phyloP scores from a whole-genome alignment of 2,329 filamentous ascomycete species.

The Scedosporium minutisporum region DNA sequence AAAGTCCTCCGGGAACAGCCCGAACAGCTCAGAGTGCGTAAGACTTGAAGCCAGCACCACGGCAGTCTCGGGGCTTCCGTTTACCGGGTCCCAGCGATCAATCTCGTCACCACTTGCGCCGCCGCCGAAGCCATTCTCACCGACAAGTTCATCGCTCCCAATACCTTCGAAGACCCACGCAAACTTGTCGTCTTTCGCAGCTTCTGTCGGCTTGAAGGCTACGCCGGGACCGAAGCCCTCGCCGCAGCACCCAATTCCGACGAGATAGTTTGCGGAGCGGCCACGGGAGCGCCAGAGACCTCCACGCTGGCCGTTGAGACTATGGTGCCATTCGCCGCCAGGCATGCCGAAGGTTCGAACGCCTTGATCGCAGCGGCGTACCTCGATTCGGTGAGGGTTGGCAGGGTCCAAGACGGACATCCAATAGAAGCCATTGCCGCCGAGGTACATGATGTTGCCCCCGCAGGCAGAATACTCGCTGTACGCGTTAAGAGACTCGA shows the following conservation, averaged over 20 bases:
- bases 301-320: constrained; percentile 19
- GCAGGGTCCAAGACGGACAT: constrained; percentile 14
- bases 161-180: constrained; percentile 14
- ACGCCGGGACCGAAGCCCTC: constrained; percentile 20
- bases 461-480: constrained; percentile 17
- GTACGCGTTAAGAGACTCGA: constrained; percentile 18
- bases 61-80: constrained; percentile 21
- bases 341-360: constrained; percentile 18
- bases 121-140: constrained; percentile 18
- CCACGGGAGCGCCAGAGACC: constrained; percentile 23
- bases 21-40: constrained; percentile 14
- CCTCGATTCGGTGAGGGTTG: constrained; percentile 22
- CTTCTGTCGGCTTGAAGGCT: constrained; percentile 9
- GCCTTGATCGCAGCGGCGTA: constrained; percentile 22
- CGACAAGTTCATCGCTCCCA: constrained; percentile 9
- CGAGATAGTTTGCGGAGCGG: constrained; percentile 19
- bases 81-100: constrained; percentile 19
- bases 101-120: constrained; percentile 25
- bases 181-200: neutral
- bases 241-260: constrained; percentile 21
- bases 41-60: constrained; percentile 17
- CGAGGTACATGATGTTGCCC: constrained; percentile 26
- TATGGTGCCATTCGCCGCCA: constrained; percentile 19
- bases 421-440: constrained; percentile 28
- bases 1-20: constrained; percentile 15